Evolutionary conservation across 495 filamentous ascomycete genomes (phyloP), one percentile per base, ranked within the genome.

Genomic region (Chaetomidium leptoderma): DNA sequence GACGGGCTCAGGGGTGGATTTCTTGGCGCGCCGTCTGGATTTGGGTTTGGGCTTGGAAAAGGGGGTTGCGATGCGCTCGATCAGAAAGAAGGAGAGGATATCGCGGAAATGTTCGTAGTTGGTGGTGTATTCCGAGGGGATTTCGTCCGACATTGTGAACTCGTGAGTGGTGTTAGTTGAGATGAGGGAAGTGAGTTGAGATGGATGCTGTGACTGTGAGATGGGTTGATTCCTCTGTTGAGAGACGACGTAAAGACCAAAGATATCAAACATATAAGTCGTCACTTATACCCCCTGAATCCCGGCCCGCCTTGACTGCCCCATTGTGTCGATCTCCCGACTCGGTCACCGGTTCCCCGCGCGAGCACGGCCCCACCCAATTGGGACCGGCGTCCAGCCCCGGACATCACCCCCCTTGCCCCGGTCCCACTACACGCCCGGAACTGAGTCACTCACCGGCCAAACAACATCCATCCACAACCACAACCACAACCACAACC

Each of bases 31-130:
- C 32, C 69, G 68, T 61, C 69, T 74, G 23, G 66, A 45, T 39
- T 67, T 71, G 64, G 69, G 72, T 50, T 69, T 74, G 68, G 76
- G 77, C 63, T 73, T 79, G 35, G 68, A 43, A n/a, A 70, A 49
- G 54, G 68, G 65, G 4, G 44, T 56, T 49, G 81, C 71, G 54
- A 81, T 78, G 55, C 78, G 83, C 48, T 80, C 73, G 54, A 78
- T 71, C 3, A 79, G 65, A 0, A 72, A 69, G 0, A 62, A 66
- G 1, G 77, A 74, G 61, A 80, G 73, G 64, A 81, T 86, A 65
- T 92, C 89, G 33, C 84, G 78, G 69, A 92, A 89, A 58, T 83
- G 71, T 30, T 81, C 76, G 70, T 87, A 90, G 63, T 90, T 91
- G 53, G 67, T 48, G 23, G 64, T 61, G 49, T 58, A 36, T 16